phyloP scores from a whole-genome alignment of 805 yeast species.

The Wickerhamiella azymoides region DNA sequence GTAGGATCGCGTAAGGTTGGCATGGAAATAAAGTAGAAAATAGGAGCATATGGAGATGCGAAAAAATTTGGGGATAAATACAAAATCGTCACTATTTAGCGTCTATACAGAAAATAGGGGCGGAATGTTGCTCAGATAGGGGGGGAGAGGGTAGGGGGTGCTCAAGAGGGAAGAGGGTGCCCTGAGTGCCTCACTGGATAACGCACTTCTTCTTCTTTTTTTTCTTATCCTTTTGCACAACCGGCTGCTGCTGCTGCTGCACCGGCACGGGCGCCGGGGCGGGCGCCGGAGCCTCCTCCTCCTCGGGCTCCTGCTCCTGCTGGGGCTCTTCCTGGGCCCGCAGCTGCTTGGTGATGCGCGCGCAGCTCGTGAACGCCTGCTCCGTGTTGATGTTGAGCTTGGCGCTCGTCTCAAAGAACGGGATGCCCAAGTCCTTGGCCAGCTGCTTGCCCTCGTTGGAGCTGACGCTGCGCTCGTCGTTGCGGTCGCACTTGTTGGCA shows the following conservation, averaged over 20 bases:
- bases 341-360: conserved; percentile 64
- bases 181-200: conserved; percentile 11
- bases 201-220: conserved; percentile 12
- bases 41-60: too few species aligned
- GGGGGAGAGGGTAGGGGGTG: too few species aligned
- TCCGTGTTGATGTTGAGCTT: conserved; percentile 85
- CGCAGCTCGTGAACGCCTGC: conserved; percentile 52
- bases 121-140: too few species aligned
- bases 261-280: neutral
- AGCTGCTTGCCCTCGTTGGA: conserved; percentile 72
- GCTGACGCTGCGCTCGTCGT: conserved; percentile 63
- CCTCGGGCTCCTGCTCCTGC: neutral
- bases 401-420: conserved; percentile 84
- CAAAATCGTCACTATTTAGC: too few species aligned
- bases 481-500: conserved; percentile 77
- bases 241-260: neutral
- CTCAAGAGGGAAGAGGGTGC: too few species aligned
- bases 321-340: conserved; percentile 64
- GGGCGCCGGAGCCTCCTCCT: neutral
- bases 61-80: too few species aligned
- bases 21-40: neutral
- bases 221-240: neutral
- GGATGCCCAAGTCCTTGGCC: conserved; percentile 47
- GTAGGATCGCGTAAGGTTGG: neutral
- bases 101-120: too few species aligned